Percentiles rank a stretch among this genome's conserved stretches.
These are phyloP conservation scores for Haplographium delicatum DNA, from an alignment of 495 filamentous ascomycete genomes.

Conservation along the genomic window DNA sequence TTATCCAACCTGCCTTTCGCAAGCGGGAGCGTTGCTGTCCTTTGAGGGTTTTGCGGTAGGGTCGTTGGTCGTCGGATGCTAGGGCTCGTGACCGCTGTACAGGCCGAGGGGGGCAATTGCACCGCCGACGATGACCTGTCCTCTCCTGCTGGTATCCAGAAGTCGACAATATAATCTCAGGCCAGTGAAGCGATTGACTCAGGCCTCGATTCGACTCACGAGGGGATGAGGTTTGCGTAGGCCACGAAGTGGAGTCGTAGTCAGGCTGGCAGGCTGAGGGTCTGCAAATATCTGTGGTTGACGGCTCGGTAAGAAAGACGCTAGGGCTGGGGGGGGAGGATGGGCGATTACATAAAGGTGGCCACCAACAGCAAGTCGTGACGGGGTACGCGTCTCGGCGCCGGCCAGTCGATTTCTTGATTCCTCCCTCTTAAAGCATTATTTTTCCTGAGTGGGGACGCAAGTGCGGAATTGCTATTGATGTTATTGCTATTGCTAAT, in stretches of 20 bases:
- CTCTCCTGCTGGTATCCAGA: neutral
- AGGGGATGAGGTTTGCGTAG: neutral
- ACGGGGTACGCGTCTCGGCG: too few species aligned
- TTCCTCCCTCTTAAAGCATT: too few species aligned
- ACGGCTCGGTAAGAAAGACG: neutral
- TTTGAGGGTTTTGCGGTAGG: too few species aligned
- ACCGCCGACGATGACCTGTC: conserved; percentile 2
- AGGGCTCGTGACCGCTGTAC: conserved; percentile 11
- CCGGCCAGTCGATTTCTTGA: too few species aligned
- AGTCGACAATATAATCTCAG: neutral
- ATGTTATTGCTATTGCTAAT: too few species aligned
- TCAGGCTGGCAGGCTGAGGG: conserved; percentile 2
- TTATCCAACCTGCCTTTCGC: conserved; percentile 1
- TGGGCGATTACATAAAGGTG: too few species aligned
- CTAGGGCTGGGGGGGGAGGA: too few species aligned
- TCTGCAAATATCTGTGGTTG: neutral
- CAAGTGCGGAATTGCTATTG: too few species aligned
- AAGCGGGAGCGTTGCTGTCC: too few species aligned
- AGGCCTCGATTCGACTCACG: conserved; percentile 15
- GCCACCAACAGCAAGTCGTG: too few species aligned
- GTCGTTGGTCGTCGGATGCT: neutral
- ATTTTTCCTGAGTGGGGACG: too few species aligned
- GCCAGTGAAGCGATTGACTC: conserved; percentile 7
- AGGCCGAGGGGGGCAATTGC: neutral
- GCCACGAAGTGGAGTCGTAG: conserved; percentile 14